Evolutionary conservation across 1,284 basidiomycete species (phyloP).

Genomic region (Meira nashicola): DNA sequence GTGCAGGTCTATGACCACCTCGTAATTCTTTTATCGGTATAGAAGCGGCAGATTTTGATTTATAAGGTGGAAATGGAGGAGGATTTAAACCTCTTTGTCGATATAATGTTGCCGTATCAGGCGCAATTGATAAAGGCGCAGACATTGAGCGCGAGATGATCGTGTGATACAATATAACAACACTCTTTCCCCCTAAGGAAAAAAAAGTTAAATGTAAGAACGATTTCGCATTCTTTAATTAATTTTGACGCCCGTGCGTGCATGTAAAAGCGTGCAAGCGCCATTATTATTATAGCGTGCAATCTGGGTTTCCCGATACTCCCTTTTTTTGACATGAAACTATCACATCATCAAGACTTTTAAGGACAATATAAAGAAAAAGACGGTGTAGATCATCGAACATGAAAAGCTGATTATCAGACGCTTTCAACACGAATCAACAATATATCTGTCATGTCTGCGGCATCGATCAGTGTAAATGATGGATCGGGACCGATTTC

Average conservation of each 20-base stretch:
- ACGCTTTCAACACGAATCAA: too few species aligned
- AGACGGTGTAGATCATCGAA: not conserved
- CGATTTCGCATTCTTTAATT: too few species aligned
- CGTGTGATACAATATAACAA: too few species aligned
- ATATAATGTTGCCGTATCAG: not conserved
- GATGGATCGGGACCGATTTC: conserved; percentile 7
- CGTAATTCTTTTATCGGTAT: conserved; percentile 5
- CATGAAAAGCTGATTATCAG: not conserved
- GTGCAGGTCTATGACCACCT: conserved; percentile 12
- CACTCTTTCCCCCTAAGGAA: too few species aligned
- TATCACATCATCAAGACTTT: too few species aligned
- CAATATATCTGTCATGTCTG: not conserved
- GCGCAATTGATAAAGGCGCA: not conserved
- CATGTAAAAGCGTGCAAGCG: too few species aligned
- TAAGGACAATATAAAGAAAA: too few species aligned
- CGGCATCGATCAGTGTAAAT: not conserved
- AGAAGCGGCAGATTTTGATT: not conserved
- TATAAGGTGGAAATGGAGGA: not conserved
- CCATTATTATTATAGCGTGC: not conserved
- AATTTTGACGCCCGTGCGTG: too few species aligned
- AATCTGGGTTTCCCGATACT: not conserved
- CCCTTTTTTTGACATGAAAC: too few species aligned
- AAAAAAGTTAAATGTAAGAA: too few species aligned
- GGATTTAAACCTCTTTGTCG: not conserved
- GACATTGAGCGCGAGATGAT: not conserved